Evolutionary conservation across 352 stramenopile species (phyloP).

Genomic region (Chrysophaeum taylorii): DNA sequence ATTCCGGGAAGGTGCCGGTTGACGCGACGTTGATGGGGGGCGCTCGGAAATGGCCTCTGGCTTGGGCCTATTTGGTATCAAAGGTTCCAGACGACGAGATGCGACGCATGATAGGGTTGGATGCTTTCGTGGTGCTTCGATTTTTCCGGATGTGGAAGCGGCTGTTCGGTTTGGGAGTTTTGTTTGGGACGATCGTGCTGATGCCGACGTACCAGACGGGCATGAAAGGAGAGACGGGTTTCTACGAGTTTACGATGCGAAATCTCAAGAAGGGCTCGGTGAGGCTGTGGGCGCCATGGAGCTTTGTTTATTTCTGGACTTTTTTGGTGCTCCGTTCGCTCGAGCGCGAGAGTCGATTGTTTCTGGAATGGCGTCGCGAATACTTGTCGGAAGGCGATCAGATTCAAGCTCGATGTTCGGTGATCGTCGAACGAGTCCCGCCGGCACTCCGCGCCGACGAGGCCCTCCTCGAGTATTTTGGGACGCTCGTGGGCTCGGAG

Average conservation of each 20-base stretch:
- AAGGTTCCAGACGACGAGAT: not conserved
- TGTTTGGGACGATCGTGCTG: conserved; percentile 44
- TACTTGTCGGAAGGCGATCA: conserved; percentile 26
- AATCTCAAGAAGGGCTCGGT: not conserved
- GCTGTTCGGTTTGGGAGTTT: not conserved
- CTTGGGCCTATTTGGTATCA: not conserved
- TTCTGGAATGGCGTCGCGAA: conserved; percentile 49
- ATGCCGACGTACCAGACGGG: not conserved
- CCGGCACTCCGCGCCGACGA: conserved; percentile 43
- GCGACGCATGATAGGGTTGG: not conserved
- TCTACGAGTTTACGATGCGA: not conserved
- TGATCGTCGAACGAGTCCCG: conserved; percentile 53
- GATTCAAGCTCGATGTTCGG: conserved; percentile 21
- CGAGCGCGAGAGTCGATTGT: conserved; percentile 49
- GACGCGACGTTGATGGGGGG: too few species aligned
- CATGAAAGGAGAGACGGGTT: not conserved
- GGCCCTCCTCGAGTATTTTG: conserved; percentile 52
- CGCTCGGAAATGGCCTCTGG: not conserved
- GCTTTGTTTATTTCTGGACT: conserved; percentile 41
- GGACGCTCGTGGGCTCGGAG: conserved; percentile 43
- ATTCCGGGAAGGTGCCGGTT: too few species aligned
- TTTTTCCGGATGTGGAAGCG: not conserved
- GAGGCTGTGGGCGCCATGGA: not conserved
- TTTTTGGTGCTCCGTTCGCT: conserved; percentile 48
- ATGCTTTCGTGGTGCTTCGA: not conserved